Base-by-base conservation (phyloP, 163 green algal species). In the Dunaliella salina region DNA sequence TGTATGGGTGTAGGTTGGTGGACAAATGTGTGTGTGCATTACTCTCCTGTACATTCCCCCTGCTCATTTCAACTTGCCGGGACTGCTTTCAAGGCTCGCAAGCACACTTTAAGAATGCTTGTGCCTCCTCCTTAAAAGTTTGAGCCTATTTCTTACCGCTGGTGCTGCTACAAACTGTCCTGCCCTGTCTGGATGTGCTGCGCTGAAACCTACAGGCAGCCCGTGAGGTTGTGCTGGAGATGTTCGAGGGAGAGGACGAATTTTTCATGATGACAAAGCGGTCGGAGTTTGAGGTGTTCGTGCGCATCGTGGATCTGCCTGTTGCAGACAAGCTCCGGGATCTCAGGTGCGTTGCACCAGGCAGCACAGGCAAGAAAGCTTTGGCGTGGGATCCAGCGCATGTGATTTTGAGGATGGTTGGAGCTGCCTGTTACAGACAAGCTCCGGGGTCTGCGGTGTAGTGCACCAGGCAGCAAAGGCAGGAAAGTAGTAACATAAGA, bases 251-350 rank as follows among this genome's bases (percentile, higher is more conserved):
- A 26, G 50, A 67, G 34, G 84, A 84, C 30, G 46, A 81, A 40
- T 88, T 88, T 29, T 86, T 89, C 83, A 15, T n/a, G 18, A 86
- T 93, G 35, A 95, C 93, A 50, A 80, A 88, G 22, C 85, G 91
- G 40, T 88, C 95, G 33, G 87, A 95, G 57, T 83, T 92, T n/a
- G 87, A 92, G 1, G 89, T 98, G 17, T 95, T 95, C 86, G 97
- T 99, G 86, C 95, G 97, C 79, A 91, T 99, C 81, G 91, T 91
- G 22, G 93, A 95, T 30, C 93, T 99, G 83, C 95, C 96, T 25
- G 88, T 98, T 81, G 87, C 93, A 35, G 97, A 99, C 87, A 93
- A 91, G 32, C 95, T 99, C 83, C 92, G 97, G 26, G 95, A 99
- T 88, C 95, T 99, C 46, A 92, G 96, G 93, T 94, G 86, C 26